These are phyloP conservation scores for Paramyrothecium sp. DNA, from an alignment of 2,329 filamentous ascomycete species.

Conservation along the genomic window DNA sequence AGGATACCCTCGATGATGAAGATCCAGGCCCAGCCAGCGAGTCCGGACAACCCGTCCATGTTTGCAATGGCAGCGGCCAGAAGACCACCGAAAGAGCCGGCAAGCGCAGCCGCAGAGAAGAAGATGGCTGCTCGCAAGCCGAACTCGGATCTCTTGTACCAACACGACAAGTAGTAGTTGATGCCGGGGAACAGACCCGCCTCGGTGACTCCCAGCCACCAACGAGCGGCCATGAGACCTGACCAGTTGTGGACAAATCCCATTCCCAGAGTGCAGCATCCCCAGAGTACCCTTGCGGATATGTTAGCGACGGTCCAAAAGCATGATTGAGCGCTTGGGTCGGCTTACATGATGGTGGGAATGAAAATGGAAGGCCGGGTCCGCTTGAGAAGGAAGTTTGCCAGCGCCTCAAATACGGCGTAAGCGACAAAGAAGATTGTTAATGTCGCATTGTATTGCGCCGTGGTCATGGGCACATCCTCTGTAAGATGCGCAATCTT, in stretches of 20 bases:
- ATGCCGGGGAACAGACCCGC: conserved; percentile 75
- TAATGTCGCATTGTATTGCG: conserved; percentile 71
- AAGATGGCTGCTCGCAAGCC: conserved; percentile 79
- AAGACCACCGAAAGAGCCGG: conserved; percentile 75
- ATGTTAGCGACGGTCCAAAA: conserved; percentile 13
- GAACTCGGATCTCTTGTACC: conserved; percentile 79
- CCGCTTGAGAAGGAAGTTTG: conserved; percentile 77
- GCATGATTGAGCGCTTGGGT: not conserved
- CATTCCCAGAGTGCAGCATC: conserved; percentile 67
- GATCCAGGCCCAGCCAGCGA: conserved; percentile 62
- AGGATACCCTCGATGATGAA: conserved; percentile 69
- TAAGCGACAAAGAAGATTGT: conserved; percentile 90
- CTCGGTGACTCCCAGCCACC: conserved; percentile 73
- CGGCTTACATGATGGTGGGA: conserved; percentile 70
- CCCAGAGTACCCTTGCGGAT: conserved; percentile 58
- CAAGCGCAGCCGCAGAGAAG: conserved; percentile 78
- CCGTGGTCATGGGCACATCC: conserved; percentile 61
- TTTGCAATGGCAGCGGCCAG: conserved; percentile 69
- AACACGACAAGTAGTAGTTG: conserved; percentile 79
- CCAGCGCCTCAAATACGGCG: conserved; percentile 72
- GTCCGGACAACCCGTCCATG: conserved; percentile 62
- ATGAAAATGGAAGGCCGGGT: conserved; percentile 77
- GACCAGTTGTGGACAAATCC: conserved; percentile 63
- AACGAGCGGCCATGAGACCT: conserved; percentile 64
- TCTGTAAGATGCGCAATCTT: conserved; percentile 53